Conservation (phyloP, 2,329 filamentous ascomycete genomes). For the Rhinocladiella mackenziei region DNA sequence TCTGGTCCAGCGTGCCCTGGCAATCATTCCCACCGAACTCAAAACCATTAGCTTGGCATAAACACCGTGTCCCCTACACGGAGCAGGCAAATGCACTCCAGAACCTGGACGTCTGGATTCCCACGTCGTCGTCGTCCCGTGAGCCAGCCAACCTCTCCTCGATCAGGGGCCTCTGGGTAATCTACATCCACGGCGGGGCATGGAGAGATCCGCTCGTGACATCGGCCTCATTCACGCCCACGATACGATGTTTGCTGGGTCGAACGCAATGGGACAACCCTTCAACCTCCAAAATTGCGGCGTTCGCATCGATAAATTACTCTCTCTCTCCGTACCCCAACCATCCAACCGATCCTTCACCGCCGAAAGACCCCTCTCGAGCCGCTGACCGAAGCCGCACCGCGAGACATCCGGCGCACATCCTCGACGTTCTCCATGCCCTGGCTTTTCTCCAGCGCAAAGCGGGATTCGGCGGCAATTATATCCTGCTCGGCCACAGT, state of each 20-base stretch:
- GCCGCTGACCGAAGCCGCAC: no score
- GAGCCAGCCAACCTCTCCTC: constrained; percentile 1
- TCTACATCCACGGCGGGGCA: constrained; percentile 60
- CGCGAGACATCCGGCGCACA: constrained; percentile 58
- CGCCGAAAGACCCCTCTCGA: constrained; percentile 18
- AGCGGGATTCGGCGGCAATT: constrained; percentile 45
- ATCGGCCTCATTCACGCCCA: constrained; percentile 26
- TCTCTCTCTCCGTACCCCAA: constrained; percentile 53
- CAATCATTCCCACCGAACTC: neutral
- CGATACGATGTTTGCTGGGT: constrained; percentile 53
- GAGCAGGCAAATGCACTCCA: constrained; percentile 4
- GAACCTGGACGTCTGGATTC: constrained; percentile 12
- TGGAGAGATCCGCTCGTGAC: constrained; percentile 58
- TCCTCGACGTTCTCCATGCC: constrained; percentile 54
- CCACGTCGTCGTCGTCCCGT: neutral
- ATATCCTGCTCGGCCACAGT: constrained; percentile 59
- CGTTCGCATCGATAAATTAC: constrained; percentile 59
- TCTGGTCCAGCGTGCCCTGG: constrained; percentile 1
- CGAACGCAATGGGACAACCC: neutral
- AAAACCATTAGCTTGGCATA: constrained; percentile 1
- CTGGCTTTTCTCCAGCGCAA: constrained; percentile 49
- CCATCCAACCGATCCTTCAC: constrained; percentile 34
- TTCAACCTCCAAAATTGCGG: constrained; percentile 5
- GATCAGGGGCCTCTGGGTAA: constrained; percentile 23
- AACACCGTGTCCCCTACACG: constrained; percentile 7